Evolutionary conservation across 495 filamentous ascomycete genomes (phyloP), one percentile per base, ranked within the genome.

Genomic region (Annulohypoxylon stygium): DNA sequence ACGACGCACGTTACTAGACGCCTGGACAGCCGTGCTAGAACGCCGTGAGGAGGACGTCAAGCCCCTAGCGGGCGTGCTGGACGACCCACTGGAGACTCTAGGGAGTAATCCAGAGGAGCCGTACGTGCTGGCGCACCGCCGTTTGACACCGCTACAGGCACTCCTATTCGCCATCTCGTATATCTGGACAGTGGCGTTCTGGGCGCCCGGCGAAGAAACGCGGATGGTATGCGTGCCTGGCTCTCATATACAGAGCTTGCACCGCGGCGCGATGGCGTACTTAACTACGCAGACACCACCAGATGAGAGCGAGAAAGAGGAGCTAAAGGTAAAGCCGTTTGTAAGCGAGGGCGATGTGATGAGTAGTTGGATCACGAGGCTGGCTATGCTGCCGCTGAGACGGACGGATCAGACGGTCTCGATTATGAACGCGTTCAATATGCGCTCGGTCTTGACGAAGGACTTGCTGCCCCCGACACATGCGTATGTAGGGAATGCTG

Each of bases 271-370:
- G n/a, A 51, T 67, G 16, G 73, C 64, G 1, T 70, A 82, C 30
- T 65, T 79, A 41, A 25, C 65, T 30, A 77, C 77, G 26, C 75
- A 76, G 64, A 14, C 26, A 18, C 57, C 69, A 26, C 75, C 70
- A 26, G 70, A 75, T 8, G 75, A 72, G 48, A 14, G 39, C 11
- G 39, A 43, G 39, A 43, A 43, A 3, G 39, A 43, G 39, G 39
- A 30, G 30, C 30, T 14, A 0, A 70, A 76, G 41, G 39, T 48
- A 0, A 78, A 74, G 67, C 80, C 83, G 66, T 85, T 85, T 63
- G 57, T 85, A 23, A 81, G 78, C 36, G 83, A 84, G 60, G 78
- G 79, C 61, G 83, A 85, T 51, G 76, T 85, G 10, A 51, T 85
- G 14, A 78, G 77, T 0, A 80, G 79, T 0, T 84, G 82, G 82